These are phyloP conservation scores for Candida sanyaensis DNA, from an alignment of 1,139 yeast genomes.

Conservation along the genomic window DNA sequence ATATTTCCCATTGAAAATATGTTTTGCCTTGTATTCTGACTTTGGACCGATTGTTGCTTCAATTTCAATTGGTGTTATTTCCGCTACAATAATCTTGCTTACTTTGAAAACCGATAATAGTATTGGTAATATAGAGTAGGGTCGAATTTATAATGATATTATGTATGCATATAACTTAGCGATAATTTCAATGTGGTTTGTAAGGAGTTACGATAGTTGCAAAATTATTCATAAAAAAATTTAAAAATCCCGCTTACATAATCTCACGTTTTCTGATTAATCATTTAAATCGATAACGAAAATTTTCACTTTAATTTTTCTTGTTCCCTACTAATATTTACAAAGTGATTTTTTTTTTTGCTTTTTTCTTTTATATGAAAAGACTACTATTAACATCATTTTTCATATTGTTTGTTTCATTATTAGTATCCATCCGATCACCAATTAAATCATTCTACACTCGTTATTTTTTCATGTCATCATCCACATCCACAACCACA, in stretches of 20 bases:
- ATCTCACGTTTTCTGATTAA: slow-evolving; percentile 2
- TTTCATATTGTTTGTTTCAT: slow-evolving; percentile 7
- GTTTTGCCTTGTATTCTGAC: background rate
- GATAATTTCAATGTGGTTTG: background rate
- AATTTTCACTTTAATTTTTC: background rate
- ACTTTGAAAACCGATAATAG: no score
- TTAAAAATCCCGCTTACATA: background rate
- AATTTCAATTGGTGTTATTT: background rate
- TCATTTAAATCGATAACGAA: background rate
- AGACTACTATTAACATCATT: background rate
- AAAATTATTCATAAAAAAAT: no score
- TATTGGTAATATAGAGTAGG: no score
- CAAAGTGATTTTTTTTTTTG: no score
- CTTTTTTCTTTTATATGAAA: slow-evolving; percentile 1
- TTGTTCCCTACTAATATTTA: background rate
- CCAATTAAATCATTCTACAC: background rate
- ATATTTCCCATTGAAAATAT: background rate
- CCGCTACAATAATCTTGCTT: no score
- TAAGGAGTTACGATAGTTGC: no score
- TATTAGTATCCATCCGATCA: background rate
- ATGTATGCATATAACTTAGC: no score
- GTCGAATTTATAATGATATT: no score
- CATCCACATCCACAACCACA: slow-evolving; percentile 7
- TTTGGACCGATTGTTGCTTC: background rate
- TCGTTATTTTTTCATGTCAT: background rate